Evolutionary conservation across 192 early-diverging fungal genomes (phyloP).

Genomic region (Coemansia sp.): DNA sequence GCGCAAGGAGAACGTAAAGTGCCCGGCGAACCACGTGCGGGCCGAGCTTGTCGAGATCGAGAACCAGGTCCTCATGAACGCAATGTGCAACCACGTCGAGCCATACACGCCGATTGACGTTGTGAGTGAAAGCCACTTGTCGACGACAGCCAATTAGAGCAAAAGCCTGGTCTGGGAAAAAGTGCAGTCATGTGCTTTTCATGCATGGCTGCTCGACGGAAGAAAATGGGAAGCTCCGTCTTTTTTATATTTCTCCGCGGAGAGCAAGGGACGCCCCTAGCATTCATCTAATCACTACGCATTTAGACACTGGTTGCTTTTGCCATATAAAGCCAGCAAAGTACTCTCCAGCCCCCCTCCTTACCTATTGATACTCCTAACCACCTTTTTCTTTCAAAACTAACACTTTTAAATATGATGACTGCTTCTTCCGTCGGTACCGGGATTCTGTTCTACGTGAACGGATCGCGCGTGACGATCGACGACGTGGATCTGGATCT

Average conservation of each 20-base stretch:
- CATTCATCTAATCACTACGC: no score
- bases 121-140: neutral
- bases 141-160: neutral
- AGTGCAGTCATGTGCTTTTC: neutral
- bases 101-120: neutral
- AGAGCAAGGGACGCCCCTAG: no score
- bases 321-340: neutral
- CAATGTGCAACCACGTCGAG: neutral
- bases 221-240: neutral
- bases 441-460: slow-evolving; percentile 59
- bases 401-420: no score
- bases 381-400: no score
- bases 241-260: neutral
- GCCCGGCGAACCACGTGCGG: neutral
- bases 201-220: neutral
- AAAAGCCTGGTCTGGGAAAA: neutral
- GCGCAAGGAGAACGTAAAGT: slow-evolving; percentile 9
- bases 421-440: no score
- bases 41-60: slow-evolving; percentile 1
- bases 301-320: no score
- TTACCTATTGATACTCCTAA: no score
- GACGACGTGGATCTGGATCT: slow-evolving; percentile 52
- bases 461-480: slow-evolving; percentile 56
- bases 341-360: no score
- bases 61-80: slow-evolving; percentile 3